Evolutionary conservation across 2,329 filamentous ascomycete species (phyloP), one percentile per base, ranked within the genome.

Genomic region (Verticillium klebahnii): DNA sequence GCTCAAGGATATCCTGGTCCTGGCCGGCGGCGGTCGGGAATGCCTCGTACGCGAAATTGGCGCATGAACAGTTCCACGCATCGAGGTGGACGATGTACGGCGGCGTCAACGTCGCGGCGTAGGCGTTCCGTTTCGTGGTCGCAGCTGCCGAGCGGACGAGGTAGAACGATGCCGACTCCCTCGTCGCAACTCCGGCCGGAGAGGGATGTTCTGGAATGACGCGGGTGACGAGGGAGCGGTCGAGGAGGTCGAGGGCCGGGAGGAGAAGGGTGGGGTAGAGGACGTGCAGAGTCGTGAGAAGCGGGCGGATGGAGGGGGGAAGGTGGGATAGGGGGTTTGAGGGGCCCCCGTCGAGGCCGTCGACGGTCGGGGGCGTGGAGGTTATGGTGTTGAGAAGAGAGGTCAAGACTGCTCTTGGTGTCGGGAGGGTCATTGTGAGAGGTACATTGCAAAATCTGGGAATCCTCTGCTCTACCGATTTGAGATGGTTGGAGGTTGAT

Each of bases 21-120:
- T 5, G 15, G 54, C n/a, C 39, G 11, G 59, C 63, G 25, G 69
- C 58, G 19, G 75, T 73, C 2, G 81, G 80, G 67, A 93, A 93
- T 2, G 89, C 85, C 23, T 88, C 81, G 65, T 96, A 88, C 0
- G 89, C 83, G 74, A 98, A 98, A 1, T 87, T 88, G 3, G 93
- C 89, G 77, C 95, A 99, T 1, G 87, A 91, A 75, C 95, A 99
- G 73, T 90, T 93, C 95, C 95, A 98, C 1, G 89, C 86, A 1
- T 74, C 68, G 1, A 93, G 81, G 11, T 88, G 85, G 17, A 98
- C 90, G 68, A 91, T 80, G 75, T 97, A 96, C 58, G 69, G 65
- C 50, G 65, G 67, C 25, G 68, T 69, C 64, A 57, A 65, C 62
- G 57, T 61, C 37, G 58, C 69, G 63, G 55, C 69, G 68, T 69